Base-by-base conservation (phyloP, 2,329 filamentous ascomycete species). In the Aspergillus sp. region DNA sequence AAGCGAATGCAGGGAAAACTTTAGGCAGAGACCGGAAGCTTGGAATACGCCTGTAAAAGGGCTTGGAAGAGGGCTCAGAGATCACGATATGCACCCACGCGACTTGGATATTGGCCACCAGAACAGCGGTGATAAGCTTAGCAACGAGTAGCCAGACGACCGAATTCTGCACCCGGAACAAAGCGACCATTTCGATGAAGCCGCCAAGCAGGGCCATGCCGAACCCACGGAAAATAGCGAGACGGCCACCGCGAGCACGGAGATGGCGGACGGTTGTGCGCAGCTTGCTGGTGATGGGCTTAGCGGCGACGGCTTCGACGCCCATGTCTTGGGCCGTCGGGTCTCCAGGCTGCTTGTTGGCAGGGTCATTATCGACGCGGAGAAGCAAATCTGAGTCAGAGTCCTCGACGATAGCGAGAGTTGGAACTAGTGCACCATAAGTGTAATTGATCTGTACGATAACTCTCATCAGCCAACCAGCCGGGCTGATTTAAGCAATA, bases 81-180 rank as follows among this genome's bases (percentile, higher is more conserved):
- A 97, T 92, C 71, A 96, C 85, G 67, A 90, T 87, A 73, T 96
- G 91, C 3, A 92, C 90, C 91, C 92, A 96, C 53, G 86, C 83
- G 64, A 93, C 84, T 71, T 86, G 84, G 58, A 93, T 74, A 68
- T 89, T 89, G 39, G 88, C 84, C 33, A 90, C 79, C 19, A 83
- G 73, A 21, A 93, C 73, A 52, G 84, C 81, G 25, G 85, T 80
- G 43, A 89, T 57, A 50, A 88, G 80, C 53, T 81, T 81, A 54
- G 79, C 78, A 55, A 90, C 40, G 25, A 77, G 70, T 67, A 76
- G 62, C 62, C 76, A 69, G 54, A 87, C 63, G 51, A 78, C 69
- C 56, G 78, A 63, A 21, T 43, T 19, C 2, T 52, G 21, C 58
- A 63, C 41, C 50, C 69, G 52, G 76, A 68, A 65, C 33, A 79